Percentiles rank a stretch among this genome's conserved stretches.
phyloP scores from a whole-genome alignment of 768 basidiomycete genomes.

The Daedaleopsis sinensis region DNA sequence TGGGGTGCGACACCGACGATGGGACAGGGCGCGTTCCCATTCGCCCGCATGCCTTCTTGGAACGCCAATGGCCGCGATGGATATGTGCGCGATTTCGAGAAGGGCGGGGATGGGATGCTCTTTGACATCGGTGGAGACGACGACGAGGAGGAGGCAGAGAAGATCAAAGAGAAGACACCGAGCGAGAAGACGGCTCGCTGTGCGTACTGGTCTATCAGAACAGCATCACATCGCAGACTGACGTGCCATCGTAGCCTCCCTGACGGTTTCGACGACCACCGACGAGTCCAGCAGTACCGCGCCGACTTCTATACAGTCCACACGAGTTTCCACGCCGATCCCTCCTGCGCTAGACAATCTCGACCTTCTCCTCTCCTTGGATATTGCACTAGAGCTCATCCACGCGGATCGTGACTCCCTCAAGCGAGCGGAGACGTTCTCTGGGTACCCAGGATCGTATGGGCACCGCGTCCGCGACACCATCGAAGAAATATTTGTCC shows the following conservation, averaged over 20 bases:
- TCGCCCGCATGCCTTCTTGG: constrained; percentile 18
- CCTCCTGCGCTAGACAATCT: constrained; percentile 51
- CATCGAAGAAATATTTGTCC: constrained; percentile 90
- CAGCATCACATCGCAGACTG: not conserved
- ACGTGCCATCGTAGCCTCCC: constrained; percentile 4
- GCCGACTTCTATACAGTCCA: constrained; percentile 14
- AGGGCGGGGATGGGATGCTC: constrained; percentile 45
- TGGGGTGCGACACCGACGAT: constrained; percentile 59
- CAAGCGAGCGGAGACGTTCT: constrained; percentile 91
- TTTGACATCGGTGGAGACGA: constrained; percentile 55
- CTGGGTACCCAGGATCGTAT: constrained; percentile 82
- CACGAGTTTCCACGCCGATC: constrained; percentile 20
- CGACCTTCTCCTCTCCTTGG: constrained; percentile 89
- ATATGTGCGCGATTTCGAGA: constrained; percentile 36
- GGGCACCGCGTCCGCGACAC: constrained; percentile 90
- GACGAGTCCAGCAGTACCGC: constrained; percentile 7
- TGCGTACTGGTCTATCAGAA: not conserved
- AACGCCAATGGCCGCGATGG: constrained; percentile 20
- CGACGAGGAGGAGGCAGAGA: constrained; percentile 30
- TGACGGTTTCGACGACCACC: constrained; percentile 10
- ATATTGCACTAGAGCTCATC: constrained; percentile 88
- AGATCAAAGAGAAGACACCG: constrained; percentile 10
- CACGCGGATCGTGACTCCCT: constrained; percentile 90
- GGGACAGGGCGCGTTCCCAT: constrained; percentile 15
- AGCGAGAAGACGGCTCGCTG: constrained; percentile 15